Evolutionary conservation across 2,329 filamentous ascomycete genomes (phyloP), one percentile per base, ranked within the genome.

Genomic region (Diaporthe amygdali): DNA sequence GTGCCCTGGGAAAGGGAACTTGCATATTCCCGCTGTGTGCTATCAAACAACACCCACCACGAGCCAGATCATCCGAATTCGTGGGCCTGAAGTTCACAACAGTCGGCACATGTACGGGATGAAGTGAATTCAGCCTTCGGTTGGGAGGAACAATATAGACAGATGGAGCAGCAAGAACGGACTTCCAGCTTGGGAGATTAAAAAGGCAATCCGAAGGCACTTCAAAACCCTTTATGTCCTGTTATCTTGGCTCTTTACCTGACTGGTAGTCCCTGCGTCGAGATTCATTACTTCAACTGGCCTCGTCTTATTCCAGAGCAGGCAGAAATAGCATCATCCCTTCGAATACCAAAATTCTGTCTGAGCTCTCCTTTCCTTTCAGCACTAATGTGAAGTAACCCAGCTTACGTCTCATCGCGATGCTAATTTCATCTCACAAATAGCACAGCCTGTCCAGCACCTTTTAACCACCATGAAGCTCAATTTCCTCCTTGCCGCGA

Each of bases 1-100:
- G 68, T 56, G 10, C 30, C 59, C 27, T 15, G 52, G 44, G 39
- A 30, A 39, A 61, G 41, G 69, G 44, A 68, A 20, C 15, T 32
- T 68, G 54, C 56, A 68, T 71, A 41, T 49, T 37, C 54, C 27
- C 41, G 8, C 7, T 22, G 39, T 68, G 69, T 71, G 54, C 54
- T 67, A 71, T 71, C 69, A 71, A 71, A 71, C 69, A 68, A 68
- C 14, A 30, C 20, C 17, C 17, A 37, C 14, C 41, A 25, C 30
- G 41, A 34, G 49, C 32, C 54, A 39, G 20, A 41, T 22, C 15
- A 17, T 22, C 49, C 6, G 5, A 41, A 32, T 12, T 5, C 3
- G 34, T 32, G 22, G 15, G 30, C 20, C 27, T 37, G 30, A 15
- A 5, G 30, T 12, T 39, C 10, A 8, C 4, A 37, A 37, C 27